These are phyloP conservation scores for Hypomyces perniciosus DNA, from an alignment of 2,329 filamentous ascomycete genomes.

Conservation along the genomic window DNA sequence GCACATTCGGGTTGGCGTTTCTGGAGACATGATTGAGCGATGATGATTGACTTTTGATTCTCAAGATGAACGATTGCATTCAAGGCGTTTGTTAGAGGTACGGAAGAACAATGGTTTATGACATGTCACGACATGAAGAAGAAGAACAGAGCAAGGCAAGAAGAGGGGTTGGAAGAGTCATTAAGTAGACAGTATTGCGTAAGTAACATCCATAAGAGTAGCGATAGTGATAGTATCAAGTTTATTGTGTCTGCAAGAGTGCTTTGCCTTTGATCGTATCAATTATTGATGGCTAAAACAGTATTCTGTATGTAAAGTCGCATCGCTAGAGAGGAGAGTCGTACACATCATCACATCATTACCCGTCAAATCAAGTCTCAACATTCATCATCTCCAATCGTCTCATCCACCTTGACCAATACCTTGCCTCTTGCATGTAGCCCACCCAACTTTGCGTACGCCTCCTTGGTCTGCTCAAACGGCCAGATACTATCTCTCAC, in stretches of 20 bases:
- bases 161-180: no score
- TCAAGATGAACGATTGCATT: background rate
- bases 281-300: background rate
- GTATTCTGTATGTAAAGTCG: background rate
- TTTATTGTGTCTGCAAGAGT: no score
- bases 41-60: background rate
- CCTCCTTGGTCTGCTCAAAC: slow-evolving; percentile 32
- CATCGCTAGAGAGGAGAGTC: background rate
- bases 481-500: slow-evolving; percentile 32
- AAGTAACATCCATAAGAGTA: no score
- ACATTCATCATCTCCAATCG: slow-evolving; percentile 20
- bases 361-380: slow-evolving; percentile 3
- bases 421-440: slow-evolving; percentile 34
- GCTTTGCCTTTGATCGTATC: no score
- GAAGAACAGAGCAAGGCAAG: no score
- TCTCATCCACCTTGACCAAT: slow-evolving; percentile 27
- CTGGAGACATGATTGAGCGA: no score
- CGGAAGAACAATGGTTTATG: no score
- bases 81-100: no score
- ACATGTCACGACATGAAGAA: no score
- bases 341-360: background rate
- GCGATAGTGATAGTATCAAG: no score
- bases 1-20: no score
- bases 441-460: slow-evolving; percentile 29
- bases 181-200: no score